Base-by-base conservation (phyloP, 148 eudicot species). In the Diospyros lotus region DNA sequence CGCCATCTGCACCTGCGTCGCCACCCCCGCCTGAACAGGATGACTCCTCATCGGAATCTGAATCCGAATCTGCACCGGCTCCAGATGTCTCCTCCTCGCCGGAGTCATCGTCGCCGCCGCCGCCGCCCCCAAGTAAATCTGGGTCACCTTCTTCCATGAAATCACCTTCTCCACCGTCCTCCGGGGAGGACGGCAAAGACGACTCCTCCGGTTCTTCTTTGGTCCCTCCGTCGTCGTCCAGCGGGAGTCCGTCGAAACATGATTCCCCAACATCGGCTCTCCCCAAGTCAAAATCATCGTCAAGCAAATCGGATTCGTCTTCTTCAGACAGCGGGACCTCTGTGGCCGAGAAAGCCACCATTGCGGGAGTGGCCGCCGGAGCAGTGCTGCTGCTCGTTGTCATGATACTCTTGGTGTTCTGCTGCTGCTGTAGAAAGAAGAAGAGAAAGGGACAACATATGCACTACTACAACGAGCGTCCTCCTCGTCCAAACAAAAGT, bases 321-420 rank as follows among this genome's bases (percentile, higher is more conserved):
- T 66, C 69, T 4, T 11, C 28, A 4, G 52, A 48, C 1, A 46
- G 56, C 38, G 42, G 41, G 11, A 53, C 80, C 7, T 58, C 86
- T 15, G 41, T 10, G 43, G 78, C 76, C 50, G 59, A 43, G 11
- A 78, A 66, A 41, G 82, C 80, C 18, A 41, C 89, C 8, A 56
- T 86, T 1, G 83, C 77, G 2, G 96, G 93, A 14, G 77, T 68
- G 38, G 79, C 81, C 17, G 85, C 79, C 0, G 93, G 88, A 3
- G 82, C 73, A 15, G 87, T 78, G 5, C 13, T 86, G 1, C 18
- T 89, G 9, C 70, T 91, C 8, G 28, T 89, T 54, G 11, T 87
- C 4, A 38, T 87, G 64, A 66, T 89, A 44, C 41, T 75, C 10
- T 69, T 81, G 50, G 39, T 82, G 39, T 28, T 72, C 40, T 78